These are phyloP conservation scores for Pyropia haitanensis DNA, from an alignment of 23 red algal genomes.

Conservation along the genomic window DNA sequence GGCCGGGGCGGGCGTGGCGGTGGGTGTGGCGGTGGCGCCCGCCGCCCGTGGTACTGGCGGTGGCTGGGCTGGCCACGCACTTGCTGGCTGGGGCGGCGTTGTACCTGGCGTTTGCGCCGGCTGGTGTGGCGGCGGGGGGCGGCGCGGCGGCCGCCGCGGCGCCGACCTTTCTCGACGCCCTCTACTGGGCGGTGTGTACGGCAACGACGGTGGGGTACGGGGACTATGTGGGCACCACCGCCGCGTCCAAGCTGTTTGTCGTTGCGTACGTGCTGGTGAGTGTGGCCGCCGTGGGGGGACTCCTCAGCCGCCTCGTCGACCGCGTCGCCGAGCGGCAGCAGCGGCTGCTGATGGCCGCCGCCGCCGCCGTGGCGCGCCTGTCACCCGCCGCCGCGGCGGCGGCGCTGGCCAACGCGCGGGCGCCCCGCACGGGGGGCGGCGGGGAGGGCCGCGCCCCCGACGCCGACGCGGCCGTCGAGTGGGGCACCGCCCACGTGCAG, in stretches of 20 bases:
- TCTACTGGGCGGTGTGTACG: conserved; percentile 17
- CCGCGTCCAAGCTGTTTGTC: conserved; percentile 32
- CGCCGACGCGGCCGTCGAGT: not conserved
- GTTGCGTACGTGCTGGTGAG: conserved; percentile 34
- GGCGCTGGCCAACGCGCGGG: not conserved
- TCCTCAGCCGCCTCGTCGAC: conserved; percentile 15
- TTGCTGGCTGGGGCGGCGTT: too few species aligned
- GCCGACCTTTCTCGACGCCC: conserved; percentile 11
- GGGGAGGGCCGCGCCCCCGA: not conserved
- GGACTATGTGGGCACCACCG: conserved; percentile 17
- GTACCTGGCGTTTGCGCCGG: too few species aligned
- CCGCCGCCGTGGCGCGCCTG: not conserved
- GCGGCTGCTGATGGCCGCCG: not conserved
- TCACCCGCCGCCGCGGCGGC: too few species aligned
- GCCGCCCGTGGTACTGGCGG: too few species aligned
- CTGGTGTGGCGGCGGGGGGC: too few species aligned
- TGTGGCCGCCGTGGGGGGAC: conserved; percentile 10
- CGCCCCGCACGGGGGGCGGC: not conserved
- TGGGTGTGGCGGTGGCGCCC: too few species aligned
- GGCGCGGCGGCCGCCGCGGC: too few species aligned
- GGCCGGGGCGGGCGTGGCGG: too few species aligned
- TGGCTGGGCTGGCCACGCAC: too few species aligned
- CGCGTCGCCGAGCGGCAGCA: conserved; percentile 14
- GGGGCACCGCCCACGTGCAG: not conserved
- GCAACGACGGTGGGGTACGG: conserved; percentile 62